phyloP scores from a whole-genome alignment of 192 early-diverging fungal species.

The Coemansia sp. region DNA sequence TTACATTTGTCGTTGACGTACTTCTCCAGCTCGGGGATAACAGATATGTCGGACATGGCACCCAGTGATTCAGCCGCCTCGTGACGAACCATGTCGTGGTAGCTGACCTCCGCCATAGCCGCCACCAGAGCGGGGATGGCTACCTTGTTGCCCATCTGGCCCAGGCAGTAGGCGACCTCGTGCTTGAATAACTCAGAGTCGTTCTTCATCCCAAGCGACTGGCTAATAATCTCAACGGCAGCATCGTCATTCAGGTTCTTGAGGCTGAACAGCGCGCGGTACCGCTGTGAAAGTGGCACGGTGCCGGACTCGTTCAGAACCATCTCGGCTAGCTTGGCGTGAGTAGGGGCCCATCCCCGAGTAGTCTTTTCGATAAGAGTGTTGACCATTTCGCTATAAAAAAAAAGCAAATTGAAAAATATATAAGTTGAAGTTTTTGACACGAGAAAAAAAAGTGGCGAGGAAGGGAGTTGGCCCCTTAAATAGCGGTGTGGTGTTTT shows the following conservation, averaged over 20 bases:
- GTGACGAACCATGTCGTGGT: slow-evolving; percentile 96
- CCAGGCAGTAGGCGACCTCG: slow-evolving; percentile 93
- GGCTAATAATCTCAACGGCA: slow-evolving; percentile 79
- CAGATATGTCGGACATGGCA: slow-evolving; percentile 75
- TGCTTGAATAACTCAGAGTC: slow-evolving; percentile 90
- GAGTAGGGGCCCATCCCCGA: slow-evolving; percentile 49
- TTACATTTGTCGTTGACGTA: slow-evolving; percentile 68
- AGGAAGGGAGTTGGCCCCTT: background rate
- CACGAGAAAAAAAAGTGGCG: background rate
- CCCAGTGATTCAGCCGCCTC: slow-evolving; percentile 97
- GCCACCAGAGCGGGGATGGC: slow-evolving; percentile 68
- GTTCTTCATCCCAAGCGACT: slow-evolving; percentile 69
- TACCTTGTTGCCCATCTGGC: slow-evolving; percentile 84
- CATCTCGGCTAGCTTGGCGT: slow-evolving; percentile 63
- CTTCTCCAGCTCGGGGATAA: slow-evolving; percentile 68
- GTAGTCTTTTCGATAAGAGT: slow-evolving; percentile 41
- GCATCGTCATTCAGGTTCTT: slow-evolving; percentile 72
- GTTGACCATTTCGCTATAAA: slow-evolving; percentile 41
- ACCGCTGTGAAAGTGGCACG: slow-evolving; percentile 77
- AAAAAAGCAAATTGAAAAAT: slow-evolving; percentile 1
- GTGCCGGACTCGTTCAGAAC: slow-evolving; percentile 62
- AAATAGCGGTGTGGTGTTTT: background rate
- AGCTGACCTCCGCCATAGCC: slow-evolving; percentile 64
- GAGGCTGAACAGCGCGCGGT: slow-evolving; percentile 91
- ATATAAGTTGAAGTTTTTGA: background rate